Conservation (phyloP, 139 green algal species). For the Helicosporidium sp. region DNA sequence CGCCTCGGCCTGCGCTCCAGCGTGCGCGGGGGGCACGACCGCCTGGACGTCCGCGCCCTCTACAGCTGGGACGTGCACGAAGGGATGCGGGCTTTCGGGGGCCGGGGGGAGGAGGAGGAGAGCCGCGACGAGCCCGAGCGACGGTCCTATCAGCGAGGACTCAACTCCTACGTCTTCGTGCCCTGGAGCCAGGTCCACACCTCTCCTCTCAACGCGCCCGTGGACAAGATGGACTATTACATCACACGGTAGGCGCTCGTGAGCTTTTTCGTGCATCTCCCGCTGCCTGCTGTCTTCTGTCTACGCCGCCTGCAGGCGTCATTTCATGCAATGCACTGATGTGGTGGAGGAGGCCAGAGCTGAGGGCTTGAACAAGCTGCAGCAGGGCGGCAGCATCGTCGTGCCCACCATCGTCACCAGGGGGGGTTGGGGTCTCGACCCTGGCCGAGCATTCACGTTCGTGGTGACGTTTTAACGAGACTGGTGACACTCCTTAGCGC, state of each 20-base stretch:
- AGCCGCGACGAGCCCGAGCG: constrained; percentile 4
- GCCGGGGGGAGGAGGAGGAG: not conserved
- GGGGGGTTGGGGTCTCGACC: too few species aligned
- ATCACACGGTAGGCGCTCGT: constrained; percentile 29
- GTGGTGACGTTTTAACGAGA: too few species aligned
- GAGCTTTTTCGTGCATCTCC: not conserved
- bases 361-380: too few species aligned
- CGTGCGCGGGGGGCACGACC: constrained; percentile 42
- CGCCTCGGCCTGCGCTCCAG: constrained; percentile 41
- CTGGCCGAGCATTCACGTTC: too few species aligned
- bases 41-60: constrained; percentile 48
- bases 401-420: not conserved
- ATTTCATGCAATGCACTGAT: too few species aligned
- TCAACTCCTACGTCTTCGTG: constrained; percentile 48
- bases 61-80: constrained; percentile 35
- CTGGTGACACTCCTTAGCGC: too few species aligned
- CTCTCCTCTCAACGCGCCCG: constrained; percentile 39
- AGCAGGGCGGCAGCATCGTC: constrained; percentile 1
- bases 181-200: constrained; percentile 35
- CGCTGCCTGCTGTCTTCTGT: too few species aligned
- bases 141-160: constrained; percentile 31
- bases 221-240: constrained; percentile 56
- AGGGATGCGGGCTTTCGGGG: constrained; percentile 9
- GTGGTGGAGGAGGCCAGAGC: too few species aligned
- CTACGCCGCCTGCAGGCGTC: too few species aligned